Evolutionary conservation across 441 rosid genomes (phyloP).

Genomic region (Gossypium schwendimanii): DNA sequence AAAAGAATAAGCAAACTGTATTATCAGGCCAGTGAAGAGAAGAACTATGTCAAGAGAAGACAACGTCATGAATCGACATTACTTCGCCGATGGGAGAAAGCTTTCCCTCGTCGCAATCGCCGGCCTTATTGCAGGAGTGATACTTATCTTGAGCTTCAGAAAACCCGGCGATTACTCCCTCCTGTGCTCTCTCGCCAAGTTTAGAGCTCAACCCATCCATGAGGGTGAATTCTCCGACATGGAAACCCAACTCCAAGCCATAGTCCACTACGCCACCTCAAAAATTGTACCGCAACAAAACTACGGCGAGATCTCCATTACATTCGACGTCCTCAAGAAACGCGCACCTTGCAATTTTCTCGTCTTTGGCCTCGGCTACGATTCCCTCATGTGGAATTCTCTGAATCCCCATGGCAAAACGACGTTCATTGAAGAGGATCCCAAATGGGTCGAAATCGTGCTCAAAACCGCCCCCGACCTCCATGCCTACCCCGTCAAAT

Average conservation of each 20-base stretch:
- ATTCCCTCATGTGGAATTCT: slow-evolving; percentile 84
- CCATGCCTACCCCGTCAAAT: slow-evolving; percentile 50
- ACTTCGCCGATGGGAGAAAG: slow-evolving; percentile 35
- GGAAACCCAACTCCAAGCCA: slow-evolving; percentile 65
- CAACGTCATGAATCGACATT: slow-evolving; percentile 26
- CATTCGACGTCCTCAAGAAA: slow-evolving; percentile 52
- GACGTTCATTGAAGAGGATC: slow-evolving; percentile 79
- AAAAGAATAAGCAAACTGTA: not conserved
- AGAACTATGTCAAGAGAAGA: slow-evolving; percentile 3
- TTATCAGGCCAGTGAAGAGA: not conserved
- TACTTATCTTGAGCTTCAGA: slow-evolving; percentile 37
- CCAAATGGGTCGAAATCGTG: slow-evolving; percentile 58
- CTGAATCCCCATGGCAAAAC: slow-evolving; percentile 74
- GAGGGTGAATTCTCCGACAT: slow-evolving; percentile 30
- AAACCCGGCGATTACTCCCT: slow-evolving; percentile 34
- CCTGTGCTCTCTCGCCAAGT: slow-evolving; percentile 41
- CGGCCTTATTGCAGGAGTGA: slow-evolving; percentile 38
- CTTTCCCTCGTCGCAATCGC: slow-evolving; percentile 26
- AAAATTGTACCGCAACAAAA: slow-evolving; percentile 59
- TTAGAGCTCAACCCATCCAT: slow-evolving; percentile 16
- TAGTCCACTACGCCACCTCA: slow-evolving; percentile 85
- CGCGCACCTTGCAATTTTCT: slow-evolving; percentile 70
- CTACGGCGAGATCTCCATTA: slow-evolving; percentile 46
- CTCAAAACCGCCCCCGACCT: slow-evolving; percentile 42
- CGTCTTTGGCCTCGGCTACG: slow-evolving; percentile 80